These are phyloP conservation scores for Fistulinella prunicolor DNA, from an alignment of 768 basidiomycete genomes.

Conservation along the genomic window DNA sequence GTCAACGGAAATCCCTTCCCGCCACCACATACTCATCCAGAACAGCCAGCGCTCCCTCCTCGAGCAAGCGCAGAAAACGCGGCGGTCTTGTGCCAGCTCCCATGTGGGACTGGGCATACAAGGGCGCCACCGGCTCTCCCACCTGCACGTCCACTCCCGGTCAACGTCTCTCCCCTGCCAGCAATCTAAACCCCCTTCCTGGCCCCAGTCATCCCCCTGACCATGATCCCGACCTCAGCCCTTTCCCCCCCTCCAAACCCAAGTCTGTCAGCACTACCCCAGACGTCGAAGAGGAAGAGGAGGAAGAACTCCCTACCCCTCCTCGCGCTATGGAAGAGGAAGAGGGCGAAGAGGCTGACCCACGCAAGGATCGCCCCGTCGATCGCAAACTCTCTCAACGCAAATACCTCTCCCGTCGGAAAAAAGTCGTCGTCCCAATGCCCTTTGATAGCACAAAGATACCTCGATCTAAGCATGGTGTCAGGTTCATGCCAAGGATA, in stretches of 20 bases:
- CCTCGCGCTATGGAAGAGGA: conserved; percentile 64
- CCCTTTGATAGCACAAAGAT: conserved; percentile 18
- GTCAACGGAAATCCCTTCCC: conserved; percentile 5
- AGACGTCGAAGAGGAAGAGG: conserved; percentile 38
- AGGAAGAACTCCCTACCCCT: conserved; percentile 43
- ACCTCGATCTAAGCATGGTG: conserved; percentile 19
- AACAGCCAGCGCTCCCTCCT: conserved; percentile 8
- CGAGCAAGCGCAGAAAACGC: conserved; percentile 46
- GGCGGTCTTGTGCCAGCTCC: conserved; percentile 71
- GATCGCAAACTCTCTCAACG: conserved; percentile 6
- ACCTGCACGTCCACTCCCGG: conserved; percentile 7
- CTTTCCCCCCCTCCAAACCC: not conserved
- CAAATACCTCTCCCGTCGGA: not conserved
- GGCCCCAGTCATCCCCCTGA: conserved; percentile 9
- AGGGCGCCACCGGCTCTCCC: conserved; percentile 34
- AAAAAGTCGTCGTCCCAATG: conserved; percentile 13
- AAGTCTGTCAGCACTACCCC: conserved; percentile 17
- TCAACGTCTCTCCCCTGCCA: conserved; percentile 2
- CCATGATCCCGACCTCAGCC: not conserved
- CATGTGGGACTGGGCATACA: conserved; percentile 86
- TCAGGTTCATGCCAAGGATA: not conserved
- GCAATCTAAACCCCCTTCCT: not conserved
- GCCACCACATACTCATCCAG: conserved; percentile 2
- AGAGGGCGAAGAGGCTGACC: conserved; percentile 41
- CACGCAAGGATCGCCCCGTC: conserved; percentile 14